phyloP scores from a whole-genome alignment of 768 basidiomycete genomes.

The Cystobasidium onofrii region DNA sequence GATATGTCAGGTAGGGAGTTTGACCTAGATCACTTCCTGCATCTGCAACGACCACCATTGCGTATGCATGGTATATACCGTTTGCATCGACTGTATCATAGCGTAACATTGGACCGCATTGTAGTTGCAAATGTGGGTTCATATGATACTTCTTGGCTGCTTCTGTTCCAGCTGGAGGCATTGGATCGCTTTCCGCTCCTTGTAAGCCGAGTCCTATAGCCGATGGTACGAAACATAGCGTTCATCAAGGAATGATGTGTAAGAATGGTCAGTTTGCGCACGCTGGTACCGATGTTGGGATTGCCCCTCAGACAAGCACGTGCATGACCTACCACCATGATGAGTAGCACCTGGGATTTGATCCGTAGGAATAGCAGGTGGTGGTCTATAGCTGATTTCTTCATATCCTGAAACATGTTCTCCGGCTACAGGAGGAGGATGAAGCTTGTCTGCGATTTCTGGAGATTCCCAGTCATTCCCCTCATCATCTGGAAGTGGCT shows the following conservation, averaged over 20 bases:
- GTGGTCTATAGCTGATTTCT: constrained; percentile 33
- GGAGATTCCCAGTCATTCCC: constrained; percentile 1
- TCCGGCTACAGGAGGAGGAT: neutral
- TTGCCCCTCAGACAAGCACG: neutral
- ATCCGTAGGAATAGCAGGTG: constrained; percentile 6
- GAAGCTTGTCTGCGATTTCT: constrained; percentile 31
- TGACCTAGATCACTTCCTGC: constrained; percentile 70
- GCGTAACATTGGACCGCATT: constrained; percentile 39
- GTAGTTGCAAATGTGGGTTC: constrained; percentile 35
- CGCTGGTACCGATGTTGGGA: too few species aligned
- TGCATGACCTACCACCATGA: constrained; percentile 11
- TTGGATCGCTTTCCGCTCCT: constrained; percentile 12
- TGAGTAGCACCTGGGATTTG: constrained; percentile 26
- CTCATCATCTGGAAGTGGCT: constrained; percentile 1
- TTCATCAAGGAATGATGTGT: neutral
- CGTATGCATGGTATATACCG: constrained; percentile 78
- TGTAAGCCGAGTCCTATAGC: constrained; percentile 4
- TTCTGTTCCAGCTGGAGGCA: constrained; percentile 10
- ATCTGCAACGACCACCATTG: constrained; percentile 77
- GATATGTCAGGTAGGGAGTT: constrained; percentile 64
- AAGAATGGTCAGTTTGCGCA: too few species aligned
- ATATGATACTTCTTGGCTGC: constrained; percentile 24
- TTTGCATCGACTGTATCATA: constrained; percentile 68
- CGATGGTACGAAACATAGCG: too few species aligned
- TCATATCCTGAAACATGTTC: constrained; percentile 24